phyloP scores from a whole-genome alignment of 331 rosid genomes.

The Cydonia oblonga region DNA sequence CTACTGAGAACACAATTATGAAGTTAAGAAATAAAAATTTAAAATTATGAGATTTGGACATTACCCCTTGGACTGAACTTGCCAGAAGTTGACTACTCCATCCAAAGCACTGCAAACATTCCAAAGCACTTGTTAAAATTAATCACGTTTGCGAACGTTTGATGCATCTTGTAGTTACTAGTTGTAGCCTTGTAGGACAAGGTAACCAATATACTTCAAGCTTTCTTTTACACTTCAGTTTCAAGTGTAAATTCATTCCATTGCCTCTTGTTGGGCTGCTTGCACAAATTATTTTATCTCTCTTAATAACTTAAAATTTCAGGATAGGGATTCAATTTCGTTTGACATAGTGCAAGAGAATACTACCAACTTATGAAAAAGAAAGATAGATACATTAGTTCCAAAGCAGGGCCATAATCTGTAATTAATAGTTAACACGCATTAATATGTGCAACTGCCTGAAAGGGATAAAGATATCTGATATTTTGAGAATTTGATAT shows the following conservation, averaged over 20 bases:
- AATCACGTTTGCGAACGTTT: neutral
- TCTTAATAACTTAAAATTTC: neutral
- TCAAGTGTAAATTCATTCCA: neutral
- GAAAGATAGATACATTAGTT: neutral
- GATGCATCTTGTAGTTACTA: neutral
- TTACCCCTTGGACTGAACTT: conserved; percentile 79
- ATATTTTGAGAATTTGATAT: neutral
- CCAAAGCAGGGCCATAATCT: conserved; percentile 14
- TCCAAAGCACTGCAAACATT: conserved; percentile 83
- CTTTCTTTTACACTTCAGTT: neutral
- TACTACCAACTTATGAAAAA: neutral
- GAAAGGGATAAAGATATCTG: neutral
- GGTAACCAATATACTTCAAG: neutral
- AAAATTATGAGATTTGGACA: neutral
- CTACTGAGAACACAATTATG: neutral
- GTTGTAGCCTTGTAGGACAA: neutral
- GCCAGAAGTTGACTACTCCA: conserved; percentile 86
- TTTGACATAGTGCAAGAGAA: neutral
- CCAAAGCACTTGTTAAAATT: conserved; percentile 12
- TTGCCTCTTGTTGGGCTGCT: neutral
- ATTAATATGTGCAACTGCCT: no score
- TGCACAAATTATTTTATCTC: neutral
- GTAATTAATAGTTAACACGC: no score
- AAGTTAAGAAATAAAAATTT: neutral
- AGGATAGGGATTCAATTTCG: neutral